Evolutionary conservation across 2,329 filamentous ascomycete species (phyloP).

Genomic region (Alternaria sp.): DNA sequence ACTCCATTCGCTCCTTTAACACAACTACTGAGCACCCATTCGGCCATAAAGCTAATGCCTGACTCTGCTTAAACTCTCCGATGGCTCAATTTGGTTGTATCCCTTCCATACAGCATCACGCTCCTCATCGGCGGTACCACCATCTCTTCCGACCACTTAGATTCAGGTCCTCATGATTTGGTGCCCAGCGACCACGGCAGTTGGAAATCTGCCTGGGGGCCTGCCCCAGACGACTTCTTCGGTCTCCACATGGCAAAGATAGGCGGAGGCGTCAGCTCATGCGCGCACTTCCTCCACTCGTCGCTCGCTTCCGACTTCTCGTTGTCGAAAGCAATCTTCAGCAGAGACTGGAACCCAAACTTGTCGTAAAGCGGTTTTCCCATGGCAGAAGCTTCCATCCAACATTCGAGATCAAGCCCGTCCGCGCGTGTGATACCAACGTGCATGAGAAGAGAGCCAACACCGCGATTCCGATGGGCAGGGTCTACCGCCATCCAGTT

Average conservation of each 20-base stretch:
- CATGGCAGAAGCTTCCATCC: constrained; percentile 47
- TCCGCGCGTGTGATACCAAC: constrained; percentile 44
- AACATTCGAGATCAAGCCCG: constrained; percentile 43
- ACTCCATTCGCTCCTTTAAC: not conserved
- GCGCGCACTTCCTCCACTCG: constrained; percentile 41
- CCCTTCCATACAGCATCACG: not conserved
- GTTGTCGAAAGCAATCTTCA: constrained; percentile 42
- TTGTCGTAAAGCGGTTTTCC: constrained; percentile 48
- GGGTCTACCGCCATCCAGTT: constrained; percentile 49
- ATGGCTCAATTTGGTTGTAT: not conserved
- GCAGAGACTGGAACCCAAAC: constrained; percentile 35
- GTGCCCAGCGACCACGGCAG: constrained; percentile 30
- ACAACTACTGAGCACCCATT: not conserved
- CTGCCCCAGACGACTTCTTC: constrained; percentile 23
- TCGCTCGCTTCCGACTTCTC: constrained; percentile 31
- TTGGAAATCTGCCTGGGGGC: constrained; percentile 18
- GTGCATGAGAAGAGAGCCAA: constrained; percentile 47
- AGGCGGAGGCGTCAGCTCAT: constrained; percentile 41
- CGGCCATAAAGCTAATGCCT: not conserved
- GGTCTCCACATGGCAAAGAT: constrained; percentile 46
- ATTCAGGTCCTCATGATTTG: not conserved
- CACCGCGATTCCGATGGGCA: constrained; percentile 43
- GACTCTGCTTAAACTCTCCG: not conserved
- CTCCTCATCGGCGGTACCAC: not conserved
- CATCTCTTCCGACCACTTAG: not conserved